phyloP scores from a whole-genome alignment of 2,329 filamentous ascomycete species.

The Cercospora janseana region DNA sequence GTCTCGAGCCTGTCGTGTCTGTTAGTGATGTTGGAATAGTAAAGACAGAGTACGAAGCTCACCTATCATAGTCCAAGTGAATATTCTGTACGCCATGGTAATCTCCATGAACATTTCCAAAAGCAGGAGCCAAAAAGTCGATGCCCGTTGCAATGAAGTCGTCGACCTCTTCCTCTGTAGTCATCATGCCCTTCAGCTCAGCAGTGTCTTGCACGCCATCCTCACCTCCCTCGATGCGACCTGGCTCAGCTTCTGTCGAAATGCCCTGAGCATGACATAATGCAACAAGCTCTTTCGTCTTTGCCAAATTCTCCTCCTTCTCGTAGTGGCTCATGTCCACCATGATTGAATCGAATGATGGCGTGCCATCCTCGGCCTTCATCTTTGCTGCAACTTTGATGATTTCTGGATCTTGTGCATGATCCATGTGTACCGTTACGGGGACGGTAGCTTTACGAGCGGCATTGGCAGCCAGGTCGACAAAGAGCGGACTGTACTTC shows the following conservation, averaged over 20 bases:
- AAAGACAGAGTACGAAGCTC: not conserved
- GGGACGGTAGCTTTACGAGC: slow-evolving; percentile 44
- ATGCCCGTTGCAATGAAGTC: slow-evolving; percentile 71
- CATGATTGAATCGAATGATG: slow-evolving; percentile 70
- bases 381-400: slow-evolving; percentile 29
- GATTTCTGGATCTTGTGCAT: slow-evolving; percentile 46
- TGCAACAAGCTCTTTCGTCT: slow-evolving; percentile 61
- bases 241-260: slow-evolving; percentile 68
- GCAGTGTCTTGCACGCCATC: slow-evolving; percentile 66
- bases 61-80: slow-evolving; percentile 58
- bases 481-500: slow-evolving; percentile 58
- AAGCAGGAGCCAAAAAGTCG: slow-evolving; percentile 71
- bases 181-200: slow-evolving; percentile 62
- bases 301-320: slow-evolving; percentile 65
- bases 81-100: slow-evolving; percentile 67
- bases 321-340: slow-evolving; percentile 74
- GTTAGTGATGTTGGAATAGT: not conserved
- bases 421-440: slow-evolving; percentile 49
- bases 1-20: slow-evolving; percentile 38
- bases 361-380: slow-evolving; percentile 39
- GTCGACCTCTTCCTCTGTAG: slow-evolving; percentile 66
- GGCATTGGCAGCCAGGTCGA: slow-evolving; percentile 48
- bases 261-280: slow-evolving; percentile 66
- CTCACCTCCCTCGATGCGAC: slow-evolving; percentile 69
- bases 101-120: slow-evolving; percentile 73